Evolutionary conservation across 805 yeast species (phyloP), one percentile per base, ranked within the genome.

Genomic region (Soucietia sequanensis): DNA sequence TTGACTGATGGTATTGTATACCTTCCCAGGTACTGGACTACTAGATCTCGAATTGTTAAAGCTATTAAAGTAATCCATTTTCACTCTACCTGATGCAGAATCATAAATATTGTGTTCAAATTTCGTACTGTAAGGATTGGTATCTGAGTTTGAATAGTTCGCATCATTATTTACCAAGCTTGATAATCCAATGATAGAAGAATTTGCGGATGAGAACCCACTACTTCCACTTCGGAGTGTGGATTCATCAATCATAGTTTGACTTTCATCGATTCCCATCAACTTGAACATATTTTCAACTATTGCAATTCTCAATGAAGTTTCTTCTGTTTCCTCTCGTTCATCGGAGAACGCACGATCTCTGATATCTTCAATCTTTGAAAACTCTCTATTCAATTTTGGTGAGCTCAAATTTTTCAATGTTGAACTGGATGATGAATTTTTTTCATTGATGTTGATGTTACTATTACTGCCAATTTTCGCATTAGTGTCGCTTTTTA

Each of bases 211-310:
- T 3, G 62, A 52, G 6, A 31, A 41, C 12, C 34, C 41, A 11
- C 47, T 21, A 18, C 14, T 19, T n/a, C n/a, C n/a, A n/a, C n/a
- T n/a, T n/a, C n/a, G n/a, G n/a, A n/a, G n/a, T 30, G 31, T 10
- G 11, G 16, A n/a, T 12, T 42, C 34, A 48, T 44, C 6, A 54
- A 54, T 1, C 65, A 38, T 60, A 60, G 26, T 25, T 7, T 37
- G 12, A 19, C 70, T 72, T 28, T 62, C 68, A 13, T 54, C 52
- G 8, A 88, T 69, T 0, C 96, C 96, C 22, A 88, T 62, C 21
- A 78, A 62, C 33, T 70, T 70, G 51, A 88, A 81, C 27, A 89
- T 72, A 17, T 80, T 81, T 46, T 85, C 95, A 4, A 81, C 73
- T 1, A 89, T 56, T 0, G 91, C 86, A 14, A 71, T 64, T 35